A percentile compares a stretch with the other conserved stretches of the same genome.
Conservation (phyloP, 2,329 filamentous ascomycete genomes). For the Aspergillus alliaceus region DNA sequence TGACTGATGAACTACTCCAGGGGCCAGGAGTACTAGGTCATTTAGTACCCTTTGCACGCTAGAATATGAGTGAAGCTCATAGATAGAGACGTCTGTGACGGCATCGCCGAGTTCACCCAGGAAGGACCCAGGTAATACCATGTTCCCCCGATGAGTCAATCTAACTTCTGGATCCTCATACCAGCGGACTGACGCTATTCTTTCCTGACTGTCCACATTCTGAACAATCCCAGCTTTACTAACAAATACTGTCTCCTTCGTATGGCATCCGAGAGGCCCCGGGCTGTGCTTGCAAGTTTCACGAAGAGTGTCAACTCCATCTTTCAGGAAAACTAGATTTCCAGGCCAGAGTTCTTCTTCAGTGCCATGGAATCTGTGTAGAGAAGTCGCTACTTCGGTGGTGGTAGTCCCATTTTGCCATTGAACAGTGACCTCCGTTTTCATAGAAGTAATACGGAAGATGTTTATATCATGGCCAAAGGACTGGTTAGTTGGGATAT, state of each 20-base stretch:
- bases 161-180: slow-evolving; percentile 43
- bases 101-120: slow-evolving; percentile 44
- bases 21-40: slow-evolving; percentile 54
- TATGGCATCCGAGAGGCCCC: neutral
- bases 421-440: slow-evolving; percentile 53
- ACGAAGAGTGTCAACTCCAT: slow-evolving; percentile 29
- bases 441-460: slow-evolving; percentile 52
- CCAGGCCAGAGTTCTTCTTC: slow-evolving; percentile 61
- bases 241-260: slow-evolving; percentile 28
- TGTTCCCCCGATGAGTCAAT: slow-evolving; percentile 29
- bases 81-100: slow-evolving; percentile 56
- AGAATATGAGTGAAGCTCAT: slow-evolving; percentile 56
- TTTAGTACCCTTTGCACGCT: slow-evolving; percentile 50
- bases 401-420: slow-evolving; percentile 60
- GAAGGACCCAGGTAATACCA: slow-evolving; percentile 43
- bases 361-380: slow-evolving; percentile 31
- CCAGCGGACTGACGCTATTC: slow-evolving; percentile 59
- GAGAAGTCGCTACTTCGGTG: slow-evolving; percentile 43
- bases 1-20: slow-evolving; percentile 24
- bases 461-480: slow-evolving; percentile 61
- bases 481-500: slow-evolving; percentile 48
- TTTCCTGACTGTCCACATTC: slow-evolving; percentile 54
- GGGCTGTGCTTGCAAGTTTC: neutral
- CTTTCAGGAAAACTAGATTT: slow-evolving; percentile 53
- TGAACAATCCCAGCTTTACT: slow-evolving; percentile 58